phyloP scores from a whole-genome alignment of 1,284 basidiomycete genomes.

The Leccinum ponderosum region DNA sequence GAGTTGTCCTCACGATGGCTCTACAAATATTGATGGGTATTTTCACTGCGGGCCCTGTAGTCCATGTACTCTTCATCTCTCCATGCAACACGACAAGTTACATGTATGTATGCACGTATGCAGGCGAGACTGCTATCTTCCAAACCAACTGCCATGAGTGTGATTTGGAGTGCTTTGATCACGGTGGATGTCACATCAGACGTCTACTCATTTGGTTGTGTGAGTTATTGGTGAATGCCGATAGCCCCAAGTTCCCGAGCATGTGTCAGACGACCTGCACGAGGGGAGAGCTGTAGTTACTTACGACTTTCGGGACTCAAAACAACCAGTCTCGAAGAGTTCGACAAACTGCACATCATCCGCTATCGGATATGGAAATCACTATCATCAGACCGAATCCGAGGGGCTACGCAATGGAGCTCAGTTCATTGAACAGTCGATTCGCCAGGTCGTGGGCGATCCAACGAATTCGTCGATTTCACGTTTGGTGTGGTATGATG shows the following conservation, averaged over 20 bases:
- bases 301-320: neutral
- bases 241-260: conserved; percentile 12
- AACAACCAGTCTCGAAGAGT: neutral
- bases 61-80: conserved; percentile 10
- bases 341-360: neutral
- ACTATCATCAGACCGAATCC: conserved; percentile 16
- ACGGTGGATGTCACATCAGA: neutral
- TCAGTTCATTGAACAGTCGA: neutral
- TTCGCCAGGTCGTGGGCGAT: neutral
- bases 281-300: conserved; percentile 20
- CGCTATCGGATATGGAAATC: conserved; percentile 24
- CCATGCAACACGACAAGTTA: conserved; percentile 14
- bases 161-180: neutral
- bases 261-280: conserved; percentile 11
- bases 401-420: neutral
- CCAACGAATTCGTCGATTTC: neutral
- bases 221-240: neutral
- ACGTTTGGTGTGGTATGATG: neutral
- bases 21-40: neutral
- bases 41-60: conserved; percentile 8
- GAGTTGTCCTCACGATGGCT: neutral
- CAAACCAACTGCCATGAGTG: neutral
- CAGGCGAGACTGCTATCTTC: neutral
- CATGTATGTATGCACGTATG: conserved; percentile 1
- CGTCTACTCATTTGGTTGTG: neutral